Evolutionary conservation across 2,329 filamentous ascomycete species (phyloP).

Genomic region (Cladosporium sp.): DNA sequence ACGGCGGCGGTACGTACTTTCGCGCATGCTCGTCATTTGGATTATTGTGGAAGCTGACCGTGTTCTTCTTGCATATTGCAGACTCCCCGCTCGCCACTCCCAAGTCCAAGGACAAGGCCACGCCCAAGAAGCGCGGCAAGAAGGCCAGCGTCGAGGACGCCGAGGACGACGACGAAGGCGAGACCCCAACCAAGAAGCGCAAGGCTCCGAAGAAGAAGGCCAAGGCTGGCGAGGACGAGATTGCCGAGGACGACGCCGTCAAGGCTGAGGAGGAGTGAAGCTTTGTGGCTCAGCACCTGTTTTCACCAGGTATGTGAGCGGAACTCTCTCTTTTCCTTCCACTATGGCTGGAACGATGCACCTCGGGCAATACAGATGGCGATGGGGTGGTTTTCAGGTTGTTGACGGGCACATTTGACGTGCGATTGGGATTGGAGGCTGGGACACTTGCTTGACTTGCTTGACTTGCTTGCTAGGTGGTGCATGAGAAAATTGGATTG

Average conservation of each 20-base stretch:
- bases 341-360: background rate
- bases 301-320: background rate
- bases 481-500: background rate
- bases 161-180: background rate
- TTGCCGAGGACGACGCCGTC: slow-evolving; percentile 6
- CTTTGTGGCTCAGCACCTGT: background rate
- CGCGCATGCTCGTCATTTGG: fast-evolving
- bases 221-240: slow-evolving; percentile 14
- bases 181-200: slow-evolving; percentile 21
- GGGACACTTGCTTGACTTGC: too few species aligned
- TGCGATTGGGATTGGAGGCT: background rate
- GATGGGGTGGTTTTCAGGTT: background rate
- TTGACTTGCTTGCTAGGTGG: background rate
- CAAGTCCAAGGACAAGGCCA: slow-evolving; percentile 18
- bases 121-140: slow-evolving; percentile 33
- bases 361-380: background rate
- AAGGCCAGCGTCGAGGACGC: slow-evolving; percentile 24
- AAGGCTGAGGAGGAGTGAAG: background rate
- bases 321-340: background rate
- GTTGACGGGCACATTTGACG: background rate
- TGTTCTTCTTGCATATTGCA: background rate
- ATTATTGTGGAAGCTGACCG: background rate
- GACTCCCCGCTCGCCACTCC: background rate
- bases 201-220: slow-evolving; percentile 19
- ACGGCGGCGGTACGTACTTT: slow-evolving; percentile 21